Evolutionary conservation across 805 yeast species (phyloP), one percentile per base, ranked within the genome.

Genomic region (Ogataea parapolymorpha): DNA sequence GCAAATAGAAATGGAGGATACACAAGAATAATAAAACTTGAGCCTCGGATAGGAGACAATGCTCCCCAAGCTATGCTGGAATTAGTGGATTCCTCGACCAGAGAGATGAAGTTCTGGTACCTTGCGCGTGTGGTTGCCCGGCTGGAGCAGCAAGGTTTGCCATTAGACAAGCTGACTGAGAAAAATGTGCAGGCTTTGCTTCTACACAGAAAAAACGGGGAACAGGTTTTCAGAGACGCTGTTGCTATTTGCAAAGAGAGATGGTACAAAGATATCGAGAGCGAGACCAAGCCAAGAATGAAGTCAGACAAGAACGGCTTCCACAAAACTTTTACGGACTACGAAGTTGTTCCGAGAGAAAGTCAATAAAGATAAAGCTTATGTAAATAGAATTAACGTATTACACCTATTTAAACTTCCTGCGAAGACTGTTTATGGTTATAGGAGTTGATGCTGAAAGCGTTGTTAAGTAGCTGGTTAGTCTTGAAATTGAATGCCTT

Each of bases 11-110:
- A 63, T 1, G 85, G 88, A 46, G 97, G 97, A 1, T 91, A 82
- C 67, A 88, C 97, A 3, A 77, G 98, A 51, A 77, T 91, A 39
- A 66, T 89, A 47, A 81, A 77, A 52, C 68, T 93, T 46, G 98
- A 93, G 62, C 88, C 90, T 13, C 74, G 98, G 50, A 63, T 82
- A 34, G 90, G 93, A 41, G 99, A 93, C 61, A 84, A 80, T 46
- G 95, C 97, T 0, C 90, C 90, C 24, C 93, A 86, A 72, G 81
- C 93, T 0, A 80, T 90, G 7, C 58, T 93, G 39, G 99, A 93
- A 63, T 70, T 93, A 35, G 95, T 91, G 1, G 96, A 85, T 53
- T 62, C 55, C 35, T 49, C 45, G 15, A 48, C 52, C 13, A 67
- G 78, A 44, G 95, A 87, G 58, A 74, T 85, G 71, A 77, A 82